Percentiles rank a stretch among this genome's conserved stretches.
These are phyloP conservation scores for Lanmaoa pseudosensibilis DNA, from an alignment of 768 basidiomycete species.

Conservation along the genomic window DNA sequence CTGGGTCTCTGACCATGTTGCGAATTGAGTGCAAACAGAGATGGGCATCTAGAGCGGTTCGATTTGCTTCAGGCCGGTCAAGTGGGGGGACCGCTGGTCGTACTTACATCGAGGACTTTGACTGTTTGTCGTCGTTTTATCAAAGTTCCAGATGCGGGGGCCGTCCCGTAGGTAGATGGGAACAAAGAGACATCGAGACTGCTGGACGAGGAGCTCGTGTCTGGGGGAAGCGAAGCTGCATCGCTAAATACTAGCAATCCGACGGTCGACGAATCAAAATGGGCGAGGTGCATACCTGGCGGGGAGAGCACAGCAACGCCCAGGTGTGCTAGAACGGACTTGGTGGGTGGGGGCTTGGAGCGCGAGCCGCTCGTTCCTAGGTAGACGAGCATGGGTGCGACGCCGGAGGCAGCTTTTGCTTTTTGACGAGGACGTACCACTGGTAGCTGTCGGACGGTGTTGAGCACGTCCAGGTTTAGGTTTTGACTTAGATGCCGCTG, in stretches of 20 bases:
- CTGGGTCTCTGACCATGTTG: constrained; percentile 19
- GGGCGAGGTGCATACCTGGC: constrained; percentile 11
- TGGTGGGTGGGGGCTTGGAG: neutral
- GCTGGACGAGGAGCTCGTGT: neutral
- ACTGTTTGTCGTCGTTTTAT: neutral
- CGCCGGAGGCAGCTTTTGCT: neutral
- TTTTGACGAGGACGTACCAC: constrained; percentile 2
- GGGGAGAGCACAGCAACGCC: neutral
- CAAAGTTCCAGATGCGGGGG: neutral
- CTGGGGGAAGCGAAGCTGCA: neutral
- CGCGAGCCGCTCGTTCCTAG: neutral
- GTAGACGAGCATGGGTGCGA: neutral
- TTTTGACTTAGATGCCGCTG: neutral
- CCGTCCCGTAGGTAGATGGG: neutral
- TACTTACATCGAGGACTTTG: constrained; percentile 14
- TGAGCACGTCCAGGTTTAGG: neutral
- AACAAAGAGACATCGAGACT: neutral
- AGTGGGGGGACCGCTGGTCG: neutral
- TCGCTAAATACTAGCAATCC: neutral
- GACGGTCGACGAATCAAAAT: neutral
- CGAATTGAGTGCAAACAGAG: constrained; percentile 16
- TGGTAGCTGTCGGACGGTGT: neutral
- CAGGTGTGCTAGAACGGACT: neutral
- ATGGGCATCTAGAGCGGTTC: constrained; percentile 5
- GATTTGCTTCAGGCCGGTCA: neutral